Evolutionary conservation across 2,329 filamentous ascomycete species (phyloP), one percentile per base, ranked within the genome.

Genomic region (Aspergillus ustus): DNA sequence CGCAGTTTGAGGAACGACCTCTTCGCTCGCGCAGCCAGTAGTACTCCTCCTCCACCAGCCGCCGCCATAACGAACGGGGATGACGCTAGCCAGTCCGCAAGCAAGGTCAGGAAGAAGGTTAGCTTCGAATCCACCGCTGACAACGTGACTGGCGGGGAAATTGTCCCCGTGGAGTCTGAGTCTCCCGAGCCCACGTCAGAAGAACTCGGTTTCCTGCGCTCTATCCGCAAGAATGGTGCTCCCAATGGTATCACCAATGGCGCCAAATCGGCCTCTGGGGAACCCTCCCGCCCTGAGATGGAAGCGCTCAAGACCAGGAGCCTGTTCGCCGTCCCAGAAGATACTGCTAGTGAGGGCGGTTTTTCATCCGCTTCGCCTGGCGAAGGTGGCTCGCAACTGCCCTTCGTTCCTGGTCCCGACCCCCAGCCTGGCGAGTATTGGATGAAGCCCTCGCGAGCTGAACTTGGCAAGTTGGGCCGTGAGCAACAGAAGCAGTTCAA

Each of bases 391-490:
- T 73, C 76, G 43, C 70, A 67, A 13, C 65, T 74, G 45, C 50
- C 69, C 5, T 73, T 71, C 48, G 67, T 71, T 40, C 72, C 74
- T 46, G 64, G 70, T 45, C 66, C 65, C 20, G 84, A 86, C 65
- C 84, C 83, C 28, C 82, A 85, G 50, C 85, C 89, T 22, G 94
- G 93, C 56, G 82, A 87, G 8, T 99, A 99, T 80, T 98, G 90
- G 89, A 96, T 92, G 85, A 85, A 84, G 53, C 95, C 95, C 1
- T 84, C 86, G 8, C 82, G 89, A 62, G 87, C 90, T 6, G 89
- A 95, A 66, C 85, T 99, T 57, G 85, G 87, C 73, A 86, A 86
- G 64, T 90, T 98, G 90, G 91, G 89, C 72, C 88, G 90, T 45
- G 85, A 91, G 61, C 88, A 97, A 78, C 88, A 92, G 55, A 87